Evolutionary conservation across 306 rosid species (phyloP).

Genomic region (Dryas drummondii): DNA sequence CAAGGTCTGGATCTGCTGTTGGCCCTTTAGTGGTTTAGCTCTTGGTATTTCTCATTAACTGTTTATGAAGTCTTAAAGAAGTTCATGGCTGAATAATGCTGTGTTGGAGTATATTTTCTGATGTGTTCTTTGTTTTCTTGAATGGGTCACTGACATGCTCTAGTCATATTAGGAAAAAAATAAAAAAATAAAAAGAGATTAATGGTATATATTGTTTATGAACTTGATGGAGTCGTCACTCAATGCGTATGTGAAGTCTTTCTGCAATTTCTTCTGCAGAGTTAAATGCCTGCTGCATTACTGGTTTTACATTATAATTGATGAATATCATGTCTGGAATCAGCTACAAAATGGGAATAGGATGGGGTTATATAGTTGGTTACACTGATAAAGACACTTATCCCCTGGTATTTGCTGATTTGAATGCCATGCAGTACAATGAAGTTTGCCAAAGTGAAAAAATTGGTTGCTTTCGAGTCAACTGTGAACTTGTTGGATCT

Average conservation of each 20-base stretch:
- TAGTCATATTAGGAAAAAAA: neutral
- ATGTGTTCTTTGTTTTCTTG: conserved; percentile 5
- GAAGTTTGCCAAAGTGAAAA: neutral
- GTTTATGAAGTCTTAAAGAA: neutral
- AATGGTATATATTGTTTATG: neutral
- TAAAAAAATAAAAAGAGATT: neutral
- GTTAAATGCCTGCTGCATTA: neutral
- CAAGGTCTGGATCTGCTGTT: neutral
- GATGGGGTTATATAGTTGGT: neutral
- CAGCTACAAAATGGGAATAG: neutral
- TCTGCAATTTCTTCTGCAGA: neutral
- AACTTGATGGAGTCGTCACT: neutral
- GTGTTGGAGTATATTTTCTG: neutral
- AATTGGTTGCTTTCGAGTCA: neutral
- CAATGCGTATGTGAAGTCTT: neutral
- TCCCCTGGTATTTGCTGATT: neutral
- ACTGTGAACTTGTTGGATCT: neutral
- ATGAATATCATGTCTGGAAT: neutral
- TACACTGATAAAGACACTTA: conserved; percentile 5
- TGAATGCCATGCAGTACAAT: neutral
- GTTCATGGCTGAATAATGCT: conserved; percentile 14
- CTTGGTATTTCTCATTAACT: neutral
- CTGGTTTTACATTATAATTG: neutral
- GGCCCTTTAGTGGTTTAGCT: conserved; percentile 5
- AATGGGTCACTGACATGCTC: neutral